Evolutionary conservation across 176 grass and related monocot genomes (phyloP).

Genomic region (Raddia distichophylla): DNA sequence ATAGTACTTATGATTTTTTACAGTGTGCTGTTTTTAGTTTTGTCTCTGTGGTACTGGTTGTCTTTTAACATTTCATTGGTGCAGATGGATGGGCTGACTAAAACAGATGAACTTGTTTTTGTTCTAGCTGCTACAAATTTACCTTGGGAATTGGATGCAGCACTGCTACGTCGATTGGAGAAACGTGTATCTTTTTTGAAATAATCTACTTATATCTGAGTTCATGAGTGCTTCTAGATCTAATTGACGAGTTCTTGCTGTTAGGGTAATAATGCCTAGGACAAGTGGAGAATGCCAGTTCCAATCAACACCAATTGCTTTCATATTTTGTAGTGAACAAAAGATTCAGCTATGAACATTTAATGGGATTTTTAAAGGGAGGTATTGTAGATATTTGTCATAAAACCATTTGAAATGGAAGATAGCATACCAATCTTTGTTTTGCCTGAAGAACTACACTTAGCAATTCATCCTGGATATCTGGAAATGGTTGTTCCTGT

Average conservation of each 20-base stretch:
- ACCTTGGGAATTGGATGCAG: constrained; percentile 92
- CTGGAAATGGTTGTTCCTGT: background rate
- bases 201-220: background rate
- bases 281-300: background rate
- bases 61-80: constrained; percentile 43
- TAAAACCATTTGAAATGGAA: background rate
- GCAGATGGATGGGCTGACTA: constrained; percentile 94
- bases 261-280: background rate
- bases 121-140: constrained; percentile 95
- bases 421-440: background rate
- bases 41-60: background rate
- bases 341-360: constrained; percentile 5
- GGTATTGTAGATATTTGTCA: background rate
- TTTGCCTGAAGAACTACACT: background rate
- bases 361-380: background rate
- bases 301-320: background rate
- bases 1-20: background rate
- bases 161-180: constrained; percentile 87
- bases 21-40: background rate
- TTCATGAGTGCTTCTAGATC: background rate
- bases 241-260: background rate
- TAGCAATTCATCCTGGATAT: background rate
- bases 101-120: constrained; percentile 92
- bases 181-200: constrained; percentile 77
- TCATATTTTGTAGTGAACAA: constrained; percentile 9